Evolutionary conservation across 2,329 filamentous ascomycete species (phyloP).

Genomic region (Teratosphaeria viscida): DNA sequence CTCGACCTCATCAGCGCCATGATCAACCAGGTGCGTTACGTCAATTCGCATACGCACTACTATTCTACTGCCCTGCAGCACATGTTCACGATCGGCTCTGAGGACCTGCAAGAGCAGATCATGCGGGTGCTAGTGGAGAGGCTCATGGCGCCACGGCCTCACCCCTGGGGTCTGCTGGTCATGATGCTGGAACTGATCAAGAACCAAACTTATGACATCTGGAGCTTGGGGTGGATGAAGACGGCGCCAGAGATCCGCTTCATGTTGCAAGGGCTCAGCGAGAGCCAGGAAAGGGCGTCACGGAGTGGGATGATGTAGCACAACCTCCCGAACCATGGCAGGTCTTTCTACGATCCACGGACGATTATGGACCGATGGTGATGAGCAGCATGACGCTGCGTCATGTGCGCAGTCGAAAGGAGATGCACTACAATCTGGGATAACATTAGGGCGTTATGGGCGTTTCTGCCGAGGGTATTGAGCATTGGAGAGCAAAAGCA

Average conservation of each 20-base stretch:
- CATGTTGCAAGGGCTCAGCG: slow-evolving; percentile 23
- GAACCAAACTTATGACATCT: slow-evolving; percentile 85
- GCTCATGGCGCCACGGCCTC: slow-evolving; percentile 76
- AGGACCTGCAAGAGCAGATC: slow-evolving; percentile 85
- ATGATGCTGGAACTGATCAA: slow-evolving; percentile 83
- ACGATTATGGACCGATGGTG: neutral
- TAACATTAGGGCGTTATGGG: neutral
- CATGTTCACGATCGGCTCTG: slow-evolving; percentile 55
- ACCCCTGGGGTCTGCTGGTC: slow-evolving; percentile 89
- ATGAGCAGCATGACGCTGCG: neutral
- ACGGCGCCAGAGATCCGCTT: slow-evolving; percentile 64
- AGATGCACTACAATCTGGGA: neutral
- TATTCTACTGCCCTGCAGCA: slow-evolving; percentile 80
- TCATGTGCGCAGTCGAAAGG: neutral
- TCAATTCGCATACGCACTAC: slow-evolving; percentile 82
- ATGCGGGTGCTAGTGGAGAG: slow-evolving; percentile 81
- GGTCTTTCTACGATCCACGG: neutral
- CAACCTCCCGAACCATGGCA: neutral
- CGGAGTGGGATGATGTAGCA: neutral
- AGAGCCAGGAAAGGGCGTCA: slow-evolving; percentile 13
- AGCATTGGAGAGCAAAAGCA: neutral
- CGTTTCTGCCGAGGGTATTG: neutral
- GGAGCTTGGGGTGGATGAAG: slow-evolving; percentile 87
- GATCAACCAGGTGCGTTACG: slow-evolving; percentile 82
- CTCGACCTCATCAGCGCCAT: slow-evolving; percentile 80